Evolutionary conservation across 108 stramenopile genomes (phyloP).

Genomic region (Fragilariopsis cylindrus): DNA sequence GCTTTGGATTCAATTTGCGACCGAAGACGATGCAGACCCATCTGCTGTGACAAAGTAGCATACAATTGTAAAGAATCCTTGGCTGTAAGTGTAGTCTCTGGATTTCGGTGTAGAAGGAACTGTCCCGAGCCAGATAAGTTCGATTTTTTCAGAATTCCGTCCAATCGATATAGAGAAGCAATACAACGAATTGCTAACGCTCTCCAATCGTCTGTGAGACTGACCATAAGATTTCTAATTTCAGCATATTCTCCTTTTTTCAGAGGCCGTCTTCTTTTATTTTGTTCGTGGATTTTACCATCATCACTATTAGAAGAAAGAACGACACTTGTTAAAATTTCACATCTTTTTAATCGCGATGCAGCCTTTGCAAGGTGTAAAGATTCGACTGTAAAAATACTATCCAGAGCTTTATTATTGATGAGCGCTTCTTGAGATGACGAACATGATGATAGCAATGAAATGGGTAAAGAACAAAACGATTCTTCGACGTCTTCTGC

Average conservation of each 20-base stretch:
- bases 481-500: too few relatives aligned
- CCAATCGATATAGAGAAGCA: constrained; percentile 73
- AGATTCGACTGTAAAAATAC: constrained; percentile 10
- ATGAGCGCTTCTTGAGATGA: background rate
- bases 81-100: constrained; percentile 37
- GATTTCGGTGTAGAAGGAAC: background rate
- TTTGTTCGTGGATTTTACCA: background rate
- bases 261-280: constrained; percentile 5
- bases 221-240: constrained; percentile 58
- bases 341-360: constrained; percentile 64
- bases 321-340: constrained; percentile 57
- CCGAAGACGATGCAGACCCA: constrained; percentile 76
- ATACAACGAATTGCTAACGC: constrained; percentile 71
- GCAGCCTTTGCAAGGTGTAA: constrained; percentile 44
- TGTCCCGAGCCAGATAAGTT: background rate
- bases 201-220: constrained; percentile 73
- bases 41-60: constrained; percentile 61
- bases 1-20: constrained; percentile 64
- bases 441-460: background rate
- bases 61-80: constrained; percentile 66
- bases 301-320: background rate
- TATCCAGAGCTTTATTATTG: background rate
- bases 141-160: constrained; percentile 45
- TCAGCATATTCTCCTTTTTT: constrained; percentile 39
- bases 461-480: too few relatives aligned